These are phyloP conservation scores for Sphagnurus paluster DNA, from an alignment of 1,284 basidiomycete genomes.

Conservation along the genomic window DNA sequence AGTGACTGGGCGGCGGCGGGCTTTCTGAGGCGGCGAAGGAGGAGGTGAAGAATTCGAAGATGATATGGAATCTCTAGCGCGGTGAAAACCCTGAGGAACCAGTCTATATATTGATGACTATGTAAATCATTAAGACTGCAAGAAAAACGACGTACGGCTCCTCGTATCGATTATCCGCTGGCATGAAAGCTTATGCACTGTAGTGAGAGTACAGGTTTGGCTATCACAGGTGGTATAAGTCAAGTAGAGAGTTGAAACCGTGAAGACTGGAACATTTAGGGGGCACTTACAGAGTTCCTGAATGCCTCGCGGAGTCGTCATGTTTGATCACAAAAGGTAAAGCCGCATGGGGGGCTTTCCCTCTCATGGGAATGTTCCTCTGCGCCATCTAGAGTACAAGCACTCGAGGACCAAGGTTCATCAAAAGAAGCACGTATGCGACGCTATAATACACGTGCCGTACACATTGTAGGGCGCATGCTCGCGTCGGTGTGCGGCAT, in stretches of 20 bases:
- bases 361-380: constrained; percentile 1
- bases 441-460: constrained; percentile 16
- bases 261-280: not conserved
- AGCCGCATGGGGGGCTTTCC: not conserved
- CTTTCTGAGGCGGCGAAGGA: not conserved
- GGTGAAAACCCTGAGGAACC: no score
- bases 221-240: not conserved
- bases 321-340: constrained; percentile 10
- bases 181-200: no score
- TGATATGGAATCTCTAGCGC: not conserved
- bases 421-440: constrained; percentile 7
- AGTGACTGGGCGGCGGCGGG: constrained; percentile 11
- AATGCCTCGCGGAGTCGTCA: constrained; percentile 15
- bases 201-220: no score
- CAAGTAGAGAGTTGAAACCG: not conserved
- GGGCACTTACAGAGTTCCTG: not conserved
- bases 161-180: no score
- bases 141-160: no score
- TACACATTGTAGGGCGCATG: constrained; percentile 10
- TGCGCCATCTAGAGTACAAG: not conserved
- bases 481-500: not conserved
- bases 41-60: not conserved
- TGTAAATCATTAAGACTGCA: no score
- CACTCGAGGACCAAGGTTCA: constrained; percentile 2
- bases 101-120: no score